These are phyloP conservation scores for Exophiala bonariae DNA, from an alignment of 2,329 filamentous ascomycete species.

Conservation along the genomic window DNA sequence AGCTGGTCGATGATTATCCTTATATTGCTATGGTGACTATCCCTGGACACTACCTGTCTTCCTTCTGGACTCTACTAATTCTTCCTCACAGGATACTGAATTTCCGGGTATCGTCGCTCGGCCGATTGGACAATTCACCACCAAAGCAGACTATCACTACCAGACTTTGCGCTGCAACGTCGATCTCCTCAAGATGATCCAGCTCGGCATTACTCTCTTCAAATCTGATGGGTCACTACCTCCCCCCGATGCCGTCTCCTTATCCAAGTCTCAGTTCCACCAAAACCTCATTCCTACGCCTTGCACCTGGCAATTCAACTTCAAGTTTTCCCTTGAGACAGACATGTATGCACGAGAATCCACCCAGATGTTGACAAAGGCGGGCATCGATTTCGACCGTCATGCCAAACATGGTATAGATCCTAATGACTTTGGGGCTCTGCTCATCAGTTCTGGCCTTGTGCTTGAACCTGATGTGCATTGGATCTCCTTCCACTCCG, in stretches of 20 bases:
- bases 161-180: constrained; percentile 97
- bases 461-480: constrained; percentile 84
- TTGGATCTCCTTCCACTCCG: constrained; percentile 97
- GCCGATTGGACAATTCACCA: constrained; percentile 90
- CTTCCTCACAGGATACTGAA: constrained; percentile 74
- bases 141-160: constrained; percentile 97
- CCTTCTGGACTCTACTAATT: constrained; percentile 22
- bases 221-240: constrained; percentile 86
- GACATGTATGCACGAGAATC: constrained; percentile 98
- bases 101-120: constrained; percentile 97
- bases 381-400: constrained; percentile 86
- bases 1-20: constrained; percentile 84
- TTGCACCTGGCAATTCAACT: constrained; percentile 99
- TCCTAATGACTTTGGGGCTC: constrained; percentile 80
- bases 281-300: constrained; percentile 57
- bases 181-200: constrained; percentile 95
- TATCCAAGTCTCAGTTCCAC: constrained; percentile 54
- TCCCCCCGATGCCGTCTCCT: constrained; percentile 59
- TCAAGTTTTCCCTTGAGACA: constrained; percentile 88
- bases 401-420: constrained; percentile 89
- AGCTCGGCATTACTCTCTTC: constrained; percentile 92
- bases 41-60: background rate
- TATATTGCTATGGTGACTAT: constrained; percentile 92
- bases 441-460: constrained; percentile 88
- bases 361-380: constrained; percentile 84